Base-by-base conservation (phyloP, 2,329 filamentous ascomycete species). In the Pseudocercospora ulei region DNA sequence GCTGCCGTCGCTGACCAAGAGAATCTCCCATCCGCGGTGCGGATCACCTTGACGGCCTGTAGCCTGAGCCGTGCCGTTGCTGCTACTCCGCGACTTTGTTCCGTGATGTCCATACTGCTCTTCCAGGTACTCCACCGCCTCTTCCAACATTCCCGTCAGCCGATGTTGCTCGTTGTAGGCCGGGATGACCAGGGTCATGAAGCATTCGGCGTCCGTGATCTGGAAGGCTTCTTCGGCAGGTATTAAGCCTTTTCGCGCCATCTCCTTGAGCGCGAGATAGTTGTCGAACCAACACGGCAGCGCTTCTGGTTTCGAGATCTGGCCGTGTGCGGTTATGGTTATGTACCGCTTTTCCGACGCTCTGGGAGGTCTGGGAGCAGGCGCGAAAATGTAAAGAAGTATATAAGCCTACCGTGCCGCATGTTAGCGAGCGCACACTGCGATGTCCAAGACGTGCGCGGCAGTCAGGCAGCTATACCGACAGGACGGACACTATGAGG, bases 131-230 rank as follows among this genome's bases (percentile, higher is more conserved):
- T 76, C 77, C 16, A 96, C 80, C 1, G 90, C 86, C 63, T 98
- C 90, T 56, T 92, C 79, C 7, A 98, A 70, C 65, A 94, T 94
- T 7, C 79, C 80, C 7, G 76, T 71, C 30, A 98, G 71, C 18
- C 90, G 78, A 42, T 82, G 72, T 59, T 88, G 80, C 58, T 98
- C 90, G 52, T 98, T 98, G 71, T 86, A 98, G 6, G 90, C 90
- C 0, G 90, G 90, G 27, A 98, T 80, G 0, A 98, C 85, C 5
- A 96, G 78, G 38, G 82, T 90, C 68, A 98, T 77, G 58, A 81
- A 82, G n/a, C 95, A 64, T 46, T 87, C 78, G 8, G 86, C 74
- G 1, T 78, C 71, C 48, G 86, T 80, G 38, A 92, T 80, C 28
- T 67, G 63, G 50, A 75, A 71, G 9, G 70, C 61, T 48, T 76